phyloP scores from a whole-genome alignment of 83 land plant genomes.

The Picea abies region DNA sequence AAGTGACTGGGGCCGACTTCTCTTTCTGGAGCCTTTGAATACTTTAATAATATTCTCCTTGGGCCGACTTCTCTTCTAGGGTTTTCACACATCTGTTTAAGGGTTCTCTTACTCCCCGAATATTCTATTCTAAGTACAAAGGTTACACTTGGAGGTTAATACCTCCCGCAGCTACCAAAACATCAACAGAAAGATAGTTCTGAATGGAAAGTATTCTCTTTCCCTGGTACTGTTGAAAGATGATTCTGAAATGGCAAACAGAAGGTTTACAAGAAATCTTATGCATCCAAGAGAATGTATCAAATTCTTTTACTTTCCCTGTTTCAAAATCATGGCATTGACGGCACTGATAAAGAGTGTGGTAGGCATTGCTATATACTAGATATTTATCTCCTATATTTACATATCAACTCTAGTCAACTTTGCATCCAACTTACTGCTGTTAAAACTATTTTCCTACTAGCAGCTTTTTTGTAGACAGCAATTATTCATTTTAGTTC shows the following conservation, averaged over 20 bases:
- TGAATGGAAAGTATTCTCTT: not conserved
- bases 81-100: too few species aligned
- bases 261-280: not conserved
- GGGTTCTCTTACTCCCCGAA: too few species aligned
- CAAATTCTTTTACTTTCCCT: not conserved
- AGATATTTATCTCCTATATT: not conserved
- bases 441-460: not conserved
- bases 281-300: not conserved
- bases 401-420: not conserved
- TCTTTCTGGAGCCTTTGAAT: too few species aligned
- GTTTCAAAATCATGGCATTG: not conserved
- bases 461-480: not conserved
- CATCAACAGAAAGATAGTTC: too few species aligned
- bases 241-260: not conserved
- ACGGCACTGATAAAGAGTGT: not conserved
- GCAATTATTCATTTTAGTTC: not conserved
- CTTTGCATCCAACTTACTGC: not conserved
- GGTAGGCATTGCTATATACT: not conserved
- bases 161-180: too few species aligned
- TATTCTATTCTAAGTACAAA: too few species aligned
- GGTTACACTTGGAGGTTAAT: too few species aligned
- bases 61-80: too few species aligned
- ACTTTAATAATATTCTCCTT: too few species aligned
- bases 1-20: too few species aligned
- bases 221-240: not conserved